Percentiles rank a stretch among this genome's conserved stretches.
These are phyloP conservation scores for Chlorencoelia australis DNA, from an alignment of 2,329 filamentous ascomycete species.

Conservation along the genomic window DNA sequence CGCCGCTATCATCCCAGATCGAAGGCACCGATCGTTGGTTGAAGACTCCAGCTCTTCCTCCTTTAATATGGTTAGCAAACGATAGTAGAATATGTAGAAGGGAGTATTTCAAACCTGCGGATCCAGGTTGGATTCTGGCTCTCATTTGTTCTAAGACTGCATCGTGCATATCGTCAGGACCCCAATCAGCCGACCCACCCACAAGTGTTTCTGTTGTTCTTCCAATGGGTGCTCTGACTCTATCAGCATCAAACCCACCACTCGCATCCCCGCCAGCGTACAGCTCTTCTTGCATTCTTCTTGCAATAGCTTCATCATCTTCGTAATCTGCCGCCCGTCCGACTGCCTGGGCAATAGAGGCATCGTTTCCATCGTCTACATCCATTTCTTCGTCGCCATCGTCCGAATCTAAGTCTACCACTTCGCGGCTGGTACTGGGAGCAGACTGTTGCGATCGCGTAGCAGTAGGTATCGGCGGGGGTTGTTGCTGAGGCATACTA, in stretches of 20 bases:
- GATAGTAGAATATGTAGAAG: constrained; percentile 2
- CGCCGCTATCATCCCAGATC: constrained; percentile 38
- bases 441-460: constrained; percentile 17
- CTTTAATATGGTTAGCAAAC: constrained; percentile 17
- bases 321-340: constrained; percentile 52
- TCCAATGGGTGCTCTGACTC: constrained; percentile 80
- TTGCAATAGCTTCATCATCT: constrained; percentile 88
- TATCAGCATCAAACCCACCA: constrained; percentile 40
- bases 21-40: constrained; percentile 46
- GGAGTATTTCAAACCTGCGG: constrained; percentile 14
- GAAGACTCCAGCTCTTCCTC: constrained; percentile 51
- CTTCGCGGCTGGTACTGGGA: constrained; percentile 34
- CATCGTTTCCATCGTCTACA: constrained; percentile 27
- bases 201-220: constrained; percentile 87
- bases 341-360: constrained; percentile 26
- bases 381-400: constrained; percentile 55
- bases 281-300: constrained; percentile 83
- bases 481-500: constrained; percentile 11
- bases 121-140: constrained; percentile 26
- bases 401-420: constrained; percentile 72
- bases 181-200: constrained; percentile 48
- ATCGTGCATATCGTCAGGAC: constrained; percentile 32
- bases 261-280: constrained; percentile 48
- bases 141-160: constrained; percentile 20
- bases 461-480: constrained; percentile 23